Base-by-base conservation (phyloP, 2,329 filamentous ascomycete genomes). In the Scedosporium minutisporum region DNA sequence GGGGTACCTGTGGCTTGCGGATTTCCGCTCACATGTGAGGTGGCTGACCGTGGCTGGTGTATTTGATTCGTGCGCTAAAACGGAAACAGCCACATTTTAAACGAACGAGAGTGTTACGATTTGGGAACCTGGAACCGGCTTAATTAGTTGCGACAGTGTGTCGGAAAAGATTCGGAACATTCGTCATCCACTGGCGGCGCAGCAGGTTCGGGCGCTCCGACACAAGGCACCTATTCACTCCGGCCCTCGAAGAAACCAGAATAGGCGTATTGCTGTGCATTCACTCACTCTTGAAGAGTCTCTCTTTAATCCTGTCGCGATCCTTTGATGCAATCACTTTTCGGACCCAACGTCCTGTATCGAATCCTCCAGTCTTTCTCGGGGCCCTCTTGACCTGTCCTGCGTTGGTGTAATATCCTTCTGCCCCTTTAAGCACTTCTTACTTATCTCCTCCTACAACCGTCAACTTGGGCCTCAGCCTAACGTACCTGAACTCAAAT, bases 151-250 rank as follows among this genome's bases (percentile, higher is more conserved):
- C 44, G 44, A 48, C 44, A 55, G 51, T 27, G 48, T 55, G 21
- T 61, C 60, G 60, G 60, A 57, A 61, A 61, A 61, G 60, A 51
- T 44, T 61, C 60, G 60, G 60, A 58, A 61, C 60, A 61, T 61
- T 61, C 60, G 48, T 61, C 60, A 61, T 61, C 60, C 38, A 18
- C 44, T 55, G 60, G 60, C 60, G 60, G 46, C 55, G 60, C 60
- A 53, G 38, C 10, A 38, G 44, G 51, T 55, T 55, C 51, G 44
- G 44, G 27, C 44, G 60, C 55, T 41, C 33, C 60, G 57, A 59
- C 60, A 29, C 60, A 57, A 61, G 60, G 60, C 60, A 61, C 59
- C 59, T 25, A 29, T 51, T 33, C 14, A 18, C 29, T 51, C 44
- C 21, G 41, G 58, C 10, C 29, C 25, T 29, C 42, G 7, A 29